Percentiles rank a stretch among this genome's conserved stretches.
phyloP scores from a whole-genome alignment of 163 green algal species.

The Dunaliella salina region DNA sequence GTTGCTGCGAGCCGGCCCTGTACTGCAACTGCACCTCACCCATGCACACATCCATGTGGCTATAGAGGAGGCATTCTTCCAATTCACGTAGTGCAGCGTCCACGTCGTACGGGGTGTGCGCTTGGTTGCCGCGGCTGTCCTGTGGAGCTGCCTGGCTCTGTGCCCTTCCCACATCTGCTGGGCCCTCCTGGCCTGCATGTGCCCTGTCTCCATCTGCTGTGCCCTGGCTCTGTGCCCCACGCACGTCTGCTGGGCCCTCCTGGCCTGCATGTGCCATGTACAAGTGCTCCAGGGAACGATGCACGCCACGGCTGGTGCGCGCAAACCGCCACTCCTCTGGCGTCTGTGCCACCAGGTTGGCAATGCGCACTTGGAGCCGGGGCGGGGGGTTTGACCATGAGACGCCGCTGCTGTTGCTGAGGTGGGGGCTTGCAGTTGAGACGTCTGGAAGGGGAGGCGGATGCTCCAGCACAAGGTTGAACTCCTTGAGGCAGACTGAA shows the following conservation, averaged over 20 bases:
- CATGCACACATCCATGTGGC: constrained; percentile 9
- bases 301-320: background rate
- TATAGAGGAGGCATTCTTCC: background rate
- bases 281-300: background rate
- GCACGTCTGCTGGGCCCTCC: too few relatives aligned
- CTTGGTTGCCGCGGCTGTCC: background rate
- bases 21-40: constrained; percentile 11
- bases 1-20: background rate
- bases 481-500: constrained; percentile 7
- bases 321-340: background rate
- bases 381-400: background rate
- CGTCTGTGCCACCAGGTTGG: background rate
- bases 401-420: background rate
- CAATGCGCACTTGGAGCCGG: background rate
- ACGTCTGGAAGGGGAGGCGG: background rate
- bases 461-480: constrained; percentile 16
- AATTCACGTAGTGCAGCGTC: background rate
- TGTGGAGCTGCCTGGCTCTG: too few relatives aligned
- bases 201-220: too few relatives aligned
- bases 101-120: background rate
- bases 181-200: too few relatives aligned
- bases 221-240: too few relatives aligned
- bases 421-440: background rate
- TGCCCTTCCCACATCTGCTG: too few relatives aligned
- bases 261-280: background rate